phyloP scores from a whole-genome alignment of 345 rosid genomes.

The Camelina neglecta region DNA sequence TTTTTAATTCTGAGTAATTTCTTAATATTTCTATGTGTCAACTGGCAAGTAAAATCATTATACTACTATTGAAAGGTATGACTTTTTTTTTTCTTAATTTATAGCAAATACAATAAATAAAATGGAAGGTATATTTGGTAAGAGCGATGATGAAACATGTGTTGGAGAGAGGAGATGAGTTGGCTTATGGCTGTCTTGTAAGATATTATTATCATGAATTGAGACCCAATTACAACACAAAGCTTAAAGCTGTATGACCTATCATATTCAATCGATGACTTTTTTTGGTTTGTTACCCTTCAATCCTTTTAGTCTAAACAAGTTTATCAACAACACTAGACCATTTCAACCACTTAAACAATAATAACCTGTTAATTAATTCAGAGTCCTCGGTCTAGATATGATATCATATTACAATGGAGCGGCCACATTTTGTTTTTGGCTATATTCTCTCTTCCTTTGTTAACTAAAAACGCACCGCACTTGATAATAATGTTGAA shows the following conservation, averaged over 20 bases:
- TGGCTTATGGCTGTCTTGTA: slow-evolving; percentile 40
- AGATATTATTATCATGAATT: slow-evolving; percentile 35
- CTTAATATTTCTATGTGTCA: background rate
- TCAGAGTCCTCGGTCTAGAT: background rate
- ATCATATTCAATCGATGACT: slow-evolving; percentile 20
- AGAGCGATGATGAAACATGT: slow-evolving; percentile 37
- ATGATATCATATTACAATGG: background rate
- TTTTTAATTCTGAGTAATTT: background rate
- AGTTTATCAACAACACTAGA: background rate
- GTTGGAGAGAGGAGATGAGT: slow-evolving; percentile 40
- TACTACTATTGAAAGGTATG: slow-evolving; percentile 7
- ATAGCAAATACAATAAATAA: background rate
- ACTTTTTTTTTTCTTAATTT: background rate
- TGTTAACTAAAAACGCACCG: slow-evolving; percentile 12
- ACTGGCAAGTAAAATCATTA: background rate
- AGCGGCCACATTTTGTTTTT: background rate
- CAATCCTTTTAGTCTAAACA: background rate
- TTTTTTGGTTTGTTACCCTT: background rate
- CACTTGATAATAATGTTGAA: background rate
- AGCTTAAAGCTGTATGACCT: slow-evolving; percentile 31
- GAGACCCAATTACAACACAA: slow-evolving; percentile 28
- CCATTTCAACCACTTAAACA: slow-evolving; percentile 3
- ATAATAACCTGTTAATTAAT: background rate
- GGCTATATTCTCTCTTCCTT: background rate
- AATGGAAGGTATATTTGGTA: slow-evolving; percentile 32